Conservation (phyloP, 2,329 filamentous ascomycete species). For the Zymoseptoria crescenta region DNA sequence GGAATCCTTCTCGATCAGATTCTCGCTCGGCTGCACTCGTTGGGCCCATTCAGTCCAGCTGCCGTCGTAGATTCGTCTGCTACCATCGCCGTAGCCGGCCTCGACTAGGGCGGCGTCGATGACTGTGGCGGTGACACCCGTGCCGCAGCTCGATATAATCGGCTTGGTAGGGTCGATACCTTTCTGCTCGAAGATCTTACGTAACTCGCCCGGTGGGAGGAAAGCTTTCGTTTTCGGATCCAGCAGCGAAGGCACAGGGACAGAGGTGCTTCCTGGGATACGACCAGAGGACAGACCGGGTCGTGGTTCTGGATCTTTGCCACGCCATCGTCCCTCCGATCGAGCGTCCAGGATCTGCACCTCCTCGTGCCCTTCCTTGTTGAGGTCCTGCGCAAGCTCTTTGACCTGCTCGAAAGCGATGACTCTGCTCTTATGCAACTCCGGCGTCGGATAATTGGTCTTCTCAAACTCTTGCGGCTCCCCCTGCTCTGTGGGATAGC, state of each 20-base stretch:
- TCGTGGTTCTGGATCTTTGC: slow-evolving; percentile 73
- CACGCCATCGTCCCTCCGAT: slow-evolving; percentile 69
- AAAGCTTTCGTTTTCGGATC: slow-evolving; percentile 78
- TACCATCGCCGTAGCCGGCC: slow-evolving; percentile 64
- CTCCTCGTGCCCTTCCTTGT: slow-evolving; percentile 75
- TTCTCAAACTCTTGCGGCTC: slow-evolving; percentile 45
- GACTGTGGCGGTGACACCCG: slow-evolving; percentile 85
- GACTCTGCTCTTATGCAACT: slow-evolving; percentile 53
- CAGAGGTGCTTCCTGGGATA: slow-evolving; percentile 76
- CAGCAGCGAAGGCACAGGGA: slow-evolving; percentile 72
- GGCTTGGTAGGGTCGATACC: slow-evolving; percentile 71
- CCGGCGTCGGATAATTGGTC: slow-evolving; percentile 37
- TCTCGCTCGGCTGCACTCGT: slow-evolving; percentile 27
- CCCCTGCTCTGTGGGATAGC: slow-evolving; percentile 74
- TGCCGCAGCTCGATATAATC: slow-evolving; percentile 83
- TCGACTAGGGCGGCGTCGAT: slow-evolving; percentile 79
- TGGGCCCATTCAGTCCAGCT: slow-evolving; percentile 69
- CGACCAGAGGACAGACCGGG: slow-evolving; percentile 79
- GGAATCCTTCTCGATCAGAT: slow-evolving; percentile 21
- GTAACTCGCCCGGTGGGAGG: slow-evolving; percentile 62
- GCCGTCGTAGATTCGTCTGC: slow-evolving; percentile 74
- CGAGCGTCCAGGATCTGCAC: slow-evolving; percentile 87
- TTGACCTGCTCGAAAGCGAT: slow-evolving; percentile 76
- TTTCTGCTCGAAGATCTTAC: slow-evolving; percentile 68
- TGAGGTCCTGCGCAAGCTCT: slow-evolving; percentile 64